These are phyloP conservation scores for Trichoderma asperellum DNA, from an alignment of 2,329 filamentous ascomycete species.

Conservation along the genomic window DNA sequence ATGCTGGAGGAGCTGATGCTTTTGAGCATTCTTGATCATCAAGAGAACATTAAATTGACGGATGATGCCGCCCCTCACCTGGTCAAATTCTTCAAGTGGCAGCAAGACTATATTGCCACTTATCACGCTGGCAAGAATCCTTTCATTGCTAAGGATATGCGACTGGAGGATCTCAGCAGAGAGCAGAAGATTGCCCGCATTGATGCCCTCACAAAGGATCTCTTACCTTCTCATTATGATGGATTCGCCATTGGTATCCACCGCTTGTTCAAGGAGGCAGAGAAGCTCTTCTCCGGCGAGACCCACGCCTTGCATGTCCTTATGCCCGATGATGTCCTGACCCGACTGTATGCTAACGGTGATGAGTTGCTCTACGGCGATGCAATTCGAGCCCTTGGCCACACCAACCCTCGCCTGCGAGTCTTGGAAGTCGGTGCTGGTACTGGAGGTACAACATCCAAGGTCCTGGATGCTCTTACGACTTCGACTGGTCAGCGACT, in stretches of 20 bases:
- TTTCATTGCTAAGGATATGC: constrained; percentile 5
- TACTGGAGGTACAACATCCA: constrained; percentile 38
- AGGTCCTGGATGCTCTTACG: neutral
- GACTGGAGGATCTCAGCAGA: neutral
- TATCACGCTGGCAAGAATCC: constrained; percentile 3
- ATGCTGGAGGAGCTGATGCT: constrained; percentile 39
- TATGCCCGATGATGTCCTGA: constrained; percentile 27
- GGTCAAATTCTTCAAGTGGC: constrained; percentile 30
- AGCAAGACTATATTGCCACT: constrained; percentile 15
- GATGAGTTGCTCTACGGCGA: constrained; percentile 11
- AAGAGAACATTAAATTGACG: constrained; percentile 9
- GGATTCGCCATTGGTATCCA: neutral
- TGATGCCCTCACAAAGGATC: neutral
- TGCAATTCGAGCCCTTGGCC: constrained; percentile 10
- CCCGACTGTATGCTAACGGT: constrained; percentile 14
- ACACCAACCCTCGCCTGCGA: constrained; percentile 26
- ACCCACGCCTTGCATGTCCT: constrained; percentile 24
- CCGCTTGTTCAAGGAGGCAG: constrained; percentile 15
- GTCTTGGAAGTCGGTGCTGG: constrained; percentile 50
- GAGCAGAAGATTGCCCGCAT: constrained; percentile 23
- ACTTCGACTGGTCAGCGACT: neutral
- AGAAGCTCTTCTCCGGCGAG: constrained; percentile 25
- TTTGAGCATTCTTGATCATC: constrained; percentile 29
- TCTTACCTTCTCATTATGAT: neutral
- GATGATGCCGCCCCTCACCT: constrained; percentile 23